Percentiles rank a stretch among this genome's conserved stretches.
These are phyloP conservation scores for Aquilaria sinensis DNA, from an alignment of 345 rosid genomes.

Conservation along the genomic window DNA sequence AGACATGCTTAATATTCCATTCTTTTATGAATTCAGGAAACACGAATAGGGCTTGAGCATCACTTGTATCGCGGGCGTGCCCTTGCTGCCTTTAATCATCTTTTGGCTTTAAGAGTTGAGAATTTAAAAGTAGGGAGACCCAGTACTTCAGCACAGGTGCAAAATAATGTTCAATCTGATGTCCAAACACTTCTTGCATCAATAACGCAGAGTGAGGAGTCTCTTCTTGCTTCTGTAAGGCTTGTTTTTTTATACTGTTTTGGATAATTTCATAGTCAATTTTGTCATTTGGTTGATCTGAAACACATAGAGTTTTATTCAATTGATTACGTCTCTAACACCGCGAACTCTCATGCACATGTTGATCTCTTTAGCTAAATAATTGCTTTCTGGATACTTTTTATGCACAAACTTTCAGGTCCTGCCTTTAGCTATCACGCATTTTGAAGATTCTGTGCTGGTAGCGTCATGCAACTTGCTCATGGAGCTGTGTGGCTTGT, in stretches of 20 bases:
- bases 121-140: constrained; percentile 58
- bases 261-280: not conserved
- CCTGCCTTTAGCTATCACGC: constrained; percentile 83
- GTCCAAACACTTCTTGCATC: constrained; percentile 90
- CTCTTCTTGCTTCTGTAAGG: constrained; percentile 82
- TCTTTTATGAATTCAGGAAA: constrained; percentile 49
- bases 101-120: constrained; percentile 65
- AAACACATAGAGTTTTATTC: not conserved
- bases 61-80: constrained; percentile 97
- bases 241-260: constrained; percentile 16
- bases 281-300: not conserved
- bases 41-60: constrained; percentile 82
- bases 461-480: constrained; percentile 89
- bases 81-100: constrained; percentile 83
- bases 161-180: constrained; percentile 73
- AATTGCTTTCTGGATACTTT: not conserved
- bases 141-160: constrained; percentile 42
- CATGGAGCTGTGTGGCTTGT: constrained; percentile 88
- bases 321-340: too few species aligned
- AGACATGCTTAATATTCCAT: not conserved
- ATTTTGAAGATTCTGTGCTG: constrained; percentile 72
- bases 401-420: constrained; percentile 44
- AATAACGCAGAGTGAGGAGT: constrained; percentile 53
- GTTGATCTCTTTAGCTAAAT: not conserved
- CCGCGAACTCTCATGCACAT: too few species aligned